Conservation (phyloP, 495 filamentous ascomycete genomes). For the Annulohypoxylon bovei region DNA sequence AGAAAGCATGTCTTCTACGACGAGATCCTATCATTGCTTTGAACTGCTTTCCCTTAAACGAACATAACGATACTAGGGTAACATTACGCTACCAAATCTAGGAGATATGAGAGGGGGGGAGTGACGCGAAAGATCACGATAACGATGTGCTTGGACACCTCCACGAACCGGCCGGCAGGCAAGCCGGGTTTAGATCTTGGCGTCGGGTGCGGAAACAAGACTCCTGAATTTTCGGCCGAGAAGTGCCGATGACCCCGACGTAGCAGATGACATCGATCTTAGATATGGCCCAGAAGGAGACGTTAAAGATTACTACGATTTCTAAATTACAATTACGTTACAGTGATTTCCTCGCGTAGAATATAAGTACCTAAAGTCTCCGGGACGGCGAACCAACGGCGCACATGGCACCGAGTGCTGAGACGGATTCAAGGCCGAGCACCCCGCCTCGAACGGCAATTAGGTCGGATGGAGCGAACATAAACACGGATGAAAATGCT, state of each 20-base stretch:
- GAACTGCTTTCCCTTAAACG: constrained; percentile 12
- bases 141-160: not conserved
- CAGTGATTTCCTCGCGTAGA: not conserved
- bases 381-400: not conserved
- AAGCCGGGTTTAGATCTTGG: constrained; percentile 10
- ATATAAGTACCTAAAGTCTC: not conserved
- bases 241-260: constrained; percentile 16
- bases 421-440: not conserved
- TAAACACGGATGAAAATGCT: not conserved
- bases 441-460: not conserved
- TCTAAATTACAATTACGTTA: not conserved
- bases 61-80: constrained; percentile 22
- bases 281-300: not conserved
- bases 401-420: constrained; percentile 8
- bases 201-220: constrained; percentile 7
- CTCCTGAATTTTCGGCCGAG: not conserved
- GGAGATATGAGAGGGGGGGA: not conserved
- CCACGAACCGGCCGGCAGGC: not conserved
- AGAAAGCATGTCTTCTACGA: constrained; percentile 4
- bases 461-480: not conserved
- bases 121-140: constrained; percentile 1
- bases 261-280: constrained; percentile 3
- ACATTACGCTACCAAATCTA: constrained; percentile 9
- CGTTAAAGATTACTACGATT: not conserved
- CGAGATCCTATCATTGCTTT: constrained; percentile 17